Conservation (phyloP, 805 yeast species). For the Dipodascopsis uninucleata region DNA sequence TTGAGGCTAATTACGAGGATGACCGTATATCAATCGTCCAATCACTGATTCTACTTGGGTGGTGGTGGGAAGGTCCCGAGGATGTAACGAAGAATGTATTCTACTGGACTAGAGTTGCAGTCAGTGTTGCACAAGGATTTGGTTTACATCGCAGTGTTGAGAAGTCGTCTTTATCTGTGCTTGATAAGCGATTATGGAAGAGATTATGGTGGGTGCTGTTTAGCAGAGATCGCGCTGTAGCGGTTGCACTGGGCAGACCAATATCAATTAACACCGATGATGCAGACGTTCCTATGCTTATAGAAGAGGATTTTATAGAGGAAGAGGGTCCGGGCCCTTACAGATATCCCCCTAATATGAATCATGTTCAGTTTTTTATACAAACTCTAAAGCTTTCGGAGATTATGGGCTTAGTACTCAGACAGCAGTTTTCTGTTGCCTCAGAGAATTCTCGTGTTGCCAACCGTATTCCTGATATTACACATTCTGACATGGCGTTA, state of each 20-base stretch:
- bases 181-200: conserved; percentile 52
- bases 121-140: conserved; percentile 66
- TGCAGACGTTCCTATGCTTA: conserved; percentile 71
- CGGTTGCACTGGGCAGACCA: conserved; percentile 75
- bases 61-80: conserved; percentile 73
- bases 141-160: conserved; percentile 58
- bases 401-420: conserved; percentile 63
- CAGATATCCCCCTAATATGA: conserved; percentile 46
- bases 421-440: conserved; percentile 67
- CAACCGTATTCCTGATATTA: conserved; percentile 48
- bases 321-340: conserved; percentile 43
- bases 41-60: conserved; percentile 57
- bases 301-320: conserved; percentile 60
- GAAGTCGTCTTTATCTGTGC: conserved; percentile 39
- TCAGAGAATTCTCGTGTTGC: conserved; percentile 49
- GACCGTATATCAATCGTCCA: conserved; percentile 63
- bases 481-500: conserved; percentile 69
- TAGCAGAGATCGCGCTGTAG: conserved; percentile 59
- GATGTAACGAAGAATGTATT: conserved; percentile 62
- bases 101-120: conserved; percentile 68
- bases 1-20: conserved; percentile 63
- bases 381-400: conserved; percentile 64
- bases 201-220: conserved; percentile 77
- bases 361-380: conserved; percentile 56
- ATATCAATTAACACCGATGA: conserved; percentile 63